Evolutionary conservation across 495 filamentous ascomycete species (phyloP), one percentile per base, ranked within the genome.

Genomic region (Filosporella fistucella): DNA sequence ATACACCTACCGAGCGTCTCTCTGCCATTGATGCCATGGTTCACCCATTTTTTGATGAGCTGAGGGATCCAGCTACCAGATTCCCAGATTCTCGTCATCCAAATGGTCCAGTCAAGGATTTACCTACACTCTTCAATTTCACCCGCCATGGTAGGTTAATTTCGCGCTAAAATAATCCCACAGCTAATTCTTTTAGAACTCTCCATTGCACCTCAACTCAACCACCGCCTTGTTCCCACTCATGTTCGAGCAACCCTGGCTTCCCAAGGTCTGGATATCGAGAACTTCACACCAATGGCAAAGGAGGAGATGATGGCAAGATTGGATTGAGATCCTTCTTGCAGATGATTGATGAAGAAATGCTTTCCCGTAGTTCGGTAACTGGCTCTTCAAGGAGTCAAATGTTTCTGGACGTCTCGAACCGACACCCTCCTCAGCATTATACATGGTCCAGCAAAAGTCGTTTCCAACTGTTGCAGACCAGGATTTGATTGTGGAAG

Each of bases 291-390:
- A 54, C 93, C 93, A 12, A 77, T 97, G 69, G 66, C 84, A 41
- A 93, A 89, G 71, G 82, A 90, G 49, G 89, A 97, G 61, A 98
- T 98, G 93, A 86, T 95, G 78, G 93, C 93, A 34, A 89, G 89
- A 64, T 76, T 98, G 68, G 93, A 98, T 70, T 98, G 89, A 94
- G 59, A 35, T 26, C 13, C 13, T 21, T 37, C 42, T 22, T 42
- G 45, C 35, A 25, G 25, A 58, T 48, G 52, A 57, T 49, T 52
- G 36, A 60, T 25, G 54, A 55, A 51, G 46, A 55, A 52, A 57
- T 60, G 51, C 50, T 60, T 60, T 57, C 44, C 48, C 57, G 47
- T 55, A 37, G 54, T 54, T 60, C 45, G 42, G 37, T 12, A 38
- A 25, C 44, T 11, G 45, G 28, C 42, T 48, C 49, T 52, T 22